phyloP scores from a whole-genome alignment of 2,329 filamentous ascomycete species.

The Clarireedia paspali region DNA sequence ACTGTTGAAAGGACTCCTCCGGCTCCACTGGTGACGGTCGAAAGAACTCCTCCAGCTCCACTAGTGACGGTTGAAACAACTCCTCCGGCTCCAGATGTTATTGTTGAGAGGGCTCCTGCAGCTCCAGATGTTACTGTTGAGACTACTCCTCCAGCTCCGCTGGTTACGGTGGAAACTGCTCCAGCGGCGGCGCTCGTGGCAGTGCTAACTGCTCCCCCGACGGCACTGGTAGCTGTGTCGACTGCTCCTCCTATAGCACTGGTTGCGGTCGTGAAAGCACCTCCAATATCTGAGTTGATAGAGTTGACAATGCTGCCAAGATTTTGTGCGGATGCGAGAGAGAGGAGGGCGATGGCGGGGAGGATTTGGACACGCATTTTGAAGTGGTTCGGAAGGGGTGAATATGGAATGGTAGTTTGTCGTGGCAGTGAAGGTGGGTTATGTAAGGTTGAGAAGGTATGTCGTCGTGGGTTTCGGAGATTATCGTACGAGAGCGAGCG shows the following conservation, averaged over 20 bases:
- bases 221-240: not conserved
- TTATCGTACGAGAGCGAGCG: too few species aligned
- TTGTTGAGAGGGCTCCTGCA: not conserved
- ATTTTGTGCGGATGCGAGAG: not conserved
- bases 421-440: not conserved
- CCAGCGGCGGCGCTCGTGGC: not conserved
- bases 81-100: not conserved
- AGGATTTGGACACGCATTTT: conserved; percentile 8
- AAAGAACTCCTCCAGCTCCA: not conserved
- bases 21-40: not conserved
- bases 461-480: too few species aligned
- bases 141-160: not conserved
- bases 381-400: not conserved
- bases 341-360: conserved; percentile 3
- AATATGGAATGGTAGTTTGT: not conserved
- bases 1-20: not conserved
- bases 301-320: not conserved
- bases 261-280: not conserved
- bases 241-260: not conserved
- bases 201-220: not conserved
- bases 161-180: not conserved
- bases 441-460: not conserved
- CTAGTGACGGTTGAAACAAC: not conserved
- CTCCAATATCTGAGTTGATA: not conserved
- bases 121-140: not conserved